Evolutionary conservation across 768 basidiomycete species (phyloP), one percentile per base, ranked within the genome.

Genomic region (Lyophyllum decastes): DNA sequence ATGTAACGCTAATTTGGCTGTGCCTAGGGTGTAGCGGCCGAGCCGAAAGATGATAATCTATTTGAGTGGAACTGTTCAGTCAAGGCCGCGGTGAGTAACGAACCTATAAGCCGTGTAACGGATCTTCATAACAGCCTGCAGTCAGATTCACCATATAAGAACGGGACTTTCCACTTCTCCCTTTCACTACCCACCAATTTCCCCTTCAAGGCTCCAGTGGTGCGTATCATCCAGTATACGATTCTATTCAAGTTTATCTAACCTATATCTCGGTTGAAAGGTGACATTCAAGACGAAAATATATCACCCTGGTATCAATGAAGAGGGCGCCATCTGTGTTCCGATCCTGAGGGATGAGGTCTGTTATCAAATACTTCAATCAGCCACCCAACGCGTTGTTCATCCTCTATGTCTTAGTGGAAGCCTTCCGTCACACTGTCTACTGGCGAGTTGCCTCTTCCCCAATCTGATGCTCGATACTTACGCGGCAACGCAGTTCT

Each of bases 281-380:
- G 90, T 94, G 41, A 85, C 83, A 35, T 94, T 94, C 72, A 84
- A 78, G 40, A 94, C 92, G 54, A 93, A 87, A 80, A 88, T 94
- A 46, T 94, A 94, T 68, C 92, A 94, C 71, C 92, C 92, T 25
- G 92, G 93, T 35, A 90, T 94, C 70, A 92, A 94, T 61, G 92
- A 94, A 55, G 91, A 94, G 68, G 92, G 92, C 33, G 78, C 82
- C 22, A 94, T 94, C 56, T 94, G 92, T 68, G 85, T 94, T 30
- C 88, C 92, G 33, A 81, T 94, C 47, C 80, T 94, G 51, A 83
- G 89, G 64, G 92, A 94, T 70, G 90, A 93, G 76, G 92, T 89
- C 61, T 52, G 87, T 64, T 30, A 35, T 58, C 33, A 25, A 33
- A n/a, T 27, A 22, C n/a, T 24, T 11, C 22, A 30, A 35, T 38